These are phyloP conservation scores for Chenopodium berlandieri DNA, from an alignment of 148 eudicot species.

Conservation along the genomic window DNA sequence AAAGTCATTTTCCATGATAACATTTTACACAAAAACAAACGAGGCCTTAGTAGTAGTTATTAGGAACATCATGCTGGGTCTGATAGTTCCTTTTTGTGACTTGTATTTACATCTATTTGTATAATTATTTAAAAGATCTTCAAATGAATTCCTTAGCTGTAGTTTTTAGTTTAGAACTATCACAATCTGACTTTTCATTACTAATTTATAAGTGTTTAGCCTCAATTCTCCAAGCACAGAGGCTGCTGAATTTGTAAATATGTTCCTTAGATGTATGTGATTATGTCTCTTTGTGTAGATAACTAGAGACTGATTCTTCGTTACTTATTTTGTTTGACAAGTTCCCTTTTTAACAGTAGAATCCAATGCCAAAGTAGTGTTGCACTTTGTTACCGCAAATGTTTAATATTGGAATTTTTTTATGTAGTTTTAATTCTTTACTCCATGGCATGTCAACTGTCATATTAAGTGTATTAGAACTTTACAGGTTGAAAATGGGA, in stretches of 20 bases:
- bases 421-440: neutral
- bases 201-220: neutral
- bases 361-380: neutral
- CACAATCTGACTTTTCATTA: neutral
- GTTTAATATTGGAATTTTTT: neutral
- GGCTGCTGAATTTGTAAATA: neutral
- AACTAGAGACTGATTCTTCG: neutral
- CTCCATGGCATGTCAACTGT: constrained; percentile 3
- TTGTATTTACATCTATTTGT: neutral
- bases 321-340: neutral
- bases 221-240: neutral
- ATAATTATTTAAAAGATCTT: neutral
- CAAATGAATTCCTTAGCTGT: neutral
- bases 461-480: neutral
- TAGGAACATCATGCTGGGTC: neutral
- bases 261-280: neutral
- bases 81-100: neutral
- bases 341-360: neutral
- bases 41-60: neutral
- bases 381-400: neutral
- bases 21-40: no score
- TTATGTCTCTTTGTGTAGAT: neutral
- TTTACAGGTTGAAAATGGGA: constrained; percentile 93
- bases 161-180: neutral
- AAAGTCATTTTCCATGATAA: no score